Base-by-base conservation (phyloP, 2,329 filamentous ascomycete genomes). In the Aspergillus fijiensis region DNA sequence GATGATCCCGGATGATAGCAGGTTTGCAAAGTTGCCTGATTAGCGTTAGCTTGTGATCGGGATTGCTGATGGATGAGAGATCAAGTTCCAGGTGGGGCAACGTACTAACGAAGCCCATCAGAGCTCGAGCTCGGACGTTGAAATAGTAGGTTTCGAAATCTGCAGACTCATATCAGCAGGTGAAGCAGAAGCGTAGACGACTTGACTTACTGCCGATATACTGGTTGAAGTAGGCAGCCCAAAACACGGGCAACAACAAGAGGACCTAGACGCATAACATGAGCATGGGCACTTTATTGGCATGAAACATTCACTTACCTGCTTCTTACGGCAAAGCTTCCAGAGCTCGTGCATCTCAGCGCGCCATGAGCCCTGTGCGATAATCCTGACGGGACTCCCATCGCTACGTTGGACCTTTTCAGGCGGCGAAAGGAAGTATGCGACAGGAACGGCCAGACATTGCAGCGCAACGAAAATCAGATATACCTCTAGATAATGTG, bases 71-170 rank as follows among this genome's bases (percentile, higher is more conserved):
- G 27, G 27, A 29, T 29, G 39, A 9, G 2, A 19, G 3, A 10
- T 29, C 6, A 29, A 6, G 27, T 12, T 45, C 6, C 16, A 45
- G 39, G 16, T 5, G 16, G 39, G 6, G 39, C 14, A 14, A 68
- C 65, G 27, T 62, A 69, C 68, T 58, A 61, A 81, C 73, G 55
- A 82, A 80, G 2, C 79, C 80, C 16, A 81, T 82, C 2, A 82
- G 65, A 1, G 79, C 80, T 23, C 80, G 77, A 1, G 79, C 79
- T 3, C 80, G 74, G 4, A 82, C 76, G 25, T 77, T 76, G 33
- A 80, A 80, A 60, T 80, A 80, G 61, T 80, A 83, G 0, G 80
- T 76, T 57, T 82, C 77, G 62, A 83, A 84, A 64, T 83, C 39
- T 45, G 16, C 39, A 42, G 14, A 19, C 6, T 16, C 16, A 45